Conservation (phyloP, 768 basidiomycete species). For the Inosperma sp. region DNA sequence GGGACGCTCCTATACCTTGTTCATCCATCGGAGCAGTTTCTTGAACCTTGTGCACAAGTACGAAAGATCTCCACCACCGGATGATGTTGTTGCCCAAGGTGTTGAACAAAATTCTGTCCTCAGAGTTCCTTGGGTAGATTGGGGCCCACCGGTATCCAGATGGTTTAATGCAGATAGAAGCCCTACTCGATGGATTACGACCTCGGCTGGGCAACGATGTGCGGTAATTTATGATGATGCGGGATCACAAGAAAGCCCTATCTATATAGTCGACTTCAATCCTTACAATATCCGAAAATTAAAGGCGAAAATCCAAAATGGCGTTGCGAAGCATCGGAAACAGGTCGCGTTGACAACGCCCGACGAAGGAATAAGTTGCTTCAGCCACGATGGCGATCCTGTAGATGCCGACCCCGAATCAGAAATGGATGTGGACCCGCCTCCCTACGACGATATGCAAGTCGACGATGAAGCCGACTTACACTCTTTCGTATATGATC, state of each 20-base stretch:
- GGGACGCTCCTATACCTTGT: slow-evolving; percentile 28
- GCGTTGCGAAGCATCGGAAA: too few relatives aligned
- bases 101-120: neutral
- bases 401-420: neutral
- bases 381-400: neutral
- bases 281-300: slow-evolving; percentile 17
- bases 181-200: slow-evolving; percentile 36
- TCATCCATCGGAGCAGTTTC: slow-evolving; percentile 35
- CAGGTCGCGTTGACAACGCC: too few relatives aligned
- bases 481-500: too few relatives aligned
- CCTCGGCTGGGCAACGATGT: slow-evolving; percentile 32
- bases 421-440: neutral
- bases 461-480: too few relatives aligned
- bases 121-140: slow-evolving; percentile 24
- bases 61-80: neutral
- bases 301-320: slow-evolving; percentile 11
- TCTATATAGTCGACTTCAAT: slow-evolving; percentile 30
- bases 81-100: neutral
- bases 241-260: neutral
- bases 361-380: too few relatives aligned
- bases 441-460: too few relatives aligned
- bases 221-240: slow-evolving; percentile 17
- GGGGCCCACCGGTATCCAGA: slow-evolving; percentile 33
- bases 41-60: slow-evolving; percentile 13
- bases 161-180: slow-evolving; percentile 28